Evolutionary conservation across 2,329 filamentous ascomycete genomes (phyloP).

Genomic region (Alternaria triticina): DNA sequence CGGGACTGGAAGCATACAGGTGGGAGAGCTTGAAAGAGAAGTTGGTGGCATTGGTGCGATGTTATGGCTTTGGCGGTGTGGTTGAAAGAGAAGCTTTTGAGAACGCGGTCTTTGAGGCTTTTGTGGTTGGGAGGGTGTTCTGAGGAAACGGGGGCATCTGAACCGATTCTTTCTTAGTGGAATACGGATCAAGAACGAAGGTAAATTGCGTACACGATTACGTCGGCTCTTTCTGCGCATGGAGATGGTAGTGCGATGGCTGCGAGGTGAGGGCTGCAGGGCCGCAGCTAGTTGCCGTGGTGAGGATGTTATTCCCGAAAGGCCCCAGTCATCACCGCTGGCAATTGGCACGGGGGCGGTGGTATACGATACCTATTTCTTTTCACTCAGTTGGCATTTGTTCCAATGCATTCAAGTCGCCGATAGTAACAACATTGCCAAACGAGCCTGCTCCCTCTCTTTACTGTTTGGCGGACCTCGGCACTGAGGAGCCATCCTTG

Average conservation of each 20-base stretch:
- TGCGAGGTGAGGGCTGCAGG: background rate
- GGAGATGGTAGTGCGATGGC: background rate
- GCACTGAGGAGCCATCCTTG: background rate
- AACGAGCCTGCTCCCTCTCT: background rate
- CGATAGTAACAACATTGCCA: background rate
- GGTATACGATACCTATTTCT: background rate
- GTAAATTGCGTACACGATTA: background rate
- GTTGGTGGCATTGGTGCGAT: constrained; percentile 35
- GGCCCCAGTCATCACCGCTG: background rate
- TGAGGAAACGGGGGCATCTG: background rate
- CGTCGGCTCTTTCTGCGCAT: background rate
- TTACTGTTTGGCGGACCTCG: background rate
- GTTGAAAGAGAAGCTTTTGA: constrained; percentile 21
- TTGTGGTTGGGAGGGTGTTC: constrained; percentile 22
- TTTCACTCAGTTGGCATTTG: background rate
- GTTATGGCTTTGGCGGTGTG: constrained; percentile 41
- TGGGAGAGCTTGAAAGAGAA: constrained; percentile 34
- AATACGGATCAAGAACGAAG: background rate
- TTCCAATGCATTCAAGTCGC: background rate
- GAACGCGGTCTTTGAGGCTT: constrained; percentile 17
- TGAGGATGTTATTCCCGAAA: background rate
- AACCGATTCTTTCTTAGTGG: background rate
- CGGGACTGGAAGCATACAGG: constrained; percentile 17
- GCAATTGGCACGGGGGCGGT: background rate
- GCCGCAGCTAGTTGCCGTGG: background rate